Evolutionary conservation across 768 basidiomycete genomes (phyloP), one percentile per base, ranked within the genome.

Genomic region (Trametes elegans): DNA sequence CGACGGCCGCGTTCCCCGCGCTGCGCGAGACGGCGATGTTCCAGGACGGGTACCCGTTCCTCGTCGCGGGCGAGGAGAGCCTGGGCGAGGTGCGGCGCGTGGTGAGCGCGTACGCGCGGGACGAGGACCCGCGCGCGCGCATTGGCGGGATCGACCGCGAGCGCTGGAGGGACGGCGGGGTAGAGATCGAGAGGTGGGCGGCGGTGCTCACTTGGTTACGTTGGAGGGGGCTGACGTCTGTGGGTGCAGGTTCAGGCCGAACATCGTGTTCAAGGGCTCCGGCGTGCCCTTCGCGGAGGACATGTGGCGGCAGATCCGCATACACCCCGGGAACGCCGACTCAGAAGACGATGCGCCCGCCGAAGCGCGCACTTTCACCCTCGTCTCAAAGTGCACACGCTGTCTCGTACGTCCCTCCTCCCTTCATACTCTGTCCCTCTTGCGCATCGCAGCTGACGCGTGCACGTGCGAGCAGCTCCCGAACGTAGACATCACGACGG

Each of bases 221-320:
- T 2, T 29, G 27, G 44, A 3, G 5, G 29, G 14, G 29, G 10
- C 45, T 44, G n/a, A 45, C 39, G 61, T 49, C 43, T 38, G 23
- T 18, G 16, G 49, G n/a, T 19, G 19, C 61, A 89, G 88, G 63
- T 92, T 90, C 72, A 73, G 89, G 45, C 88, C 89, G 0, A 92
- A 91, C 64, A 83, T 92, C 46, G 78, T 90, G 7, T 66, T 90
- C 60, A 72, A 71, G 49, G 89, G 89, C 16, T 73, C 75, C 1
- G 85, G 79, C 2, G 77, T 76, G 3, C 80, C 88, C 5, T 92
- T 88, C 65, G 78, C 81, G 9, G 89, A 92, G 66, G 89, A 92
- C 61, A 67, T 73, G 32, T 83, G 87, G 79, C 79, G 81, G 55
- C 81, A 83, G 65, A 78, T 90, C 34, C 60, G 68, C 4, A 76